Conservation (phyloP, 768 basidiomycete species). For the Polyporus arcularius region DNA sequence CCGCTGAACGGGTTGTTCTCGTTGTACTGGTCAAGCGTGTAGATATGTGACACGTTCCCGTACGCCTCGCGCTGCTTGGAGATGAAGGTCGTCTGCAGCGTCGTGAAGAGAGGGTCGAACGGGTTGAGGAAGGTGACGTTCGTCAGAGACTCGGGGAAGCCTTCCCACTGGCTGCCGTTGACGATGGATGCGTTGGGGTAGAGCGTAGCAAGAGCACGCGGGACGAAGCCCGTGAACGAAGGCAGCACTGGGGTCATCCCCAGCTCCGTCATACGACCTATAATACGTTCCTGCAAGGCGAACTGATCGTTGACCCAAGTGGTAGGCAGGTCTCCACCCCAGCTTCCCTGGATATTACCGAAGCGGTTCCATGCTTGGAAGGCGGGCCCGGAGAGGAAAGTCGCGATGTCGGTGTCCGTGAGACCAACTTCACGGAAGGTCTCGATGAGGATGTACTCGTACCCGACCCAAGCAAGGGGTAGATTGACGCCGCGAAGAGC, state of each 20-base stretch:
- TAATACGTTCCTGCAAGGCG: conserved; percentile 36
- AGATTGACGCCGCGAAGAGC: conserved; percentile 43
- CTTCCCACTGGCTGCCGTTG: conserved; percentile 37
- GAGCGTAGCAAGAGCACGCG: conserved; percentile 30
- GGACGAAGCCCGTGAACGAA: conserved; percentile 45
- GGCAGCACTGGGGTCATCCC: conserved; percentile 46
- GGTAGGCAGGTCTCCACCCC: conserved; percentile 37
- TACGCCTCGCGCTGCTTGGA: conserved; percentile 39
- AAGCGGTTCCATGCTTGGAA: conserved; percentile 47
- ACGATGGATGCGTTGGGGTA: conserved; percentile 39
- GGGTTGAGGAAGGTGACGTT: conserved; percentile 44
- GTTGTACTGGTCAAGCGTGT: conserved; percentile 48
- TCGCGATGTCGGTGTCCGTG: conserved; percentile 34
- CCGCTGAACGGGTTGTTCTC: conserved; percentile 41
- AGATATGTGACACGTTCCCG: conserved; percentile 41
- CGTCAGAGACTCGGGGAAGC: conserved; percentile 35
- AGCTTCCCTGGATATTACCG: conserved; percentile 44
- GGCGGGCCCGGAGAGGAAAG: conserved; percentile 40
- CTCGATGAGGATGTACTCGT: conserved; percentile 39
- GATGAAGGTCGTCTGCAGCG: conserved; percentile 41
- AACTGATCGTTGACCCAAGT: conserved; percentile 43
- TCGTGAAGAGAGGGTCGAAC: conserved; percentile 38
- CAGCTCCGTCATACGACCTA: conserved; percentile 41
- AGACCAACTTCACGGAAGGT: conserved; percentile 41
- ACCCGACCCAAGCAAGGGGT: conserved; percentile 44